These are phyloP conservation scores for Podospora pseudoanserina DNA, from an alignment of 495 filamentous ascomycete genomes.

Conservation along the genomic window DNA sequence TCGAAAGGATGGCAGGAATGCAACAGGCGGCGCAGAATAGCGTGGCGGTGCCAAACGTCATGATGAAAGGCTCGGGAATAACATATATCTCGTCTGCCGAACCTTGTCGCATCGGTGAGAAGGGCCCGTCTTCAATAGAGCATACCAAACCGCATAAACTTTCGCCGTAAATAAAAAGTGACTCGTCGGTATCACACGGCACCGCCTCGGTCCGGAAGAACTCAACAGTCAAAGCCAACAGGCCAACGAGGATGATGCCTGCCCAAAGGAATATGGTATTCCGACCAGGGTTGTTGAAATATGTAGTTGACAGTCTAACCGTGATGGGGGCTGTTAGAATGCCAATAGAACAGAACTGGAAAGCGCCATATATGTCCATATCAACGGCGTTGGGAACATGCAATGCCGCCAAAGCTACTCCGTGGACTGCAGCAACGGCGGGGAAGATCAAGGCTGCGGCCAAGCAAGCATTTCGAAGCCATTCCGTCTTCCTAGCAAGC, in stretches of 20 bases:
- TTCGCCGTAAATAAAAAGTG: conserved; percentile 38
- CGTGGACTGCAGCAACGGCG: conserved; percentile 58
- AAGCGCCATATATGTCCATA: conserved; percentile 62
- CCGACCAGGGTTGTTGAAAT: conserved; percentile 58
- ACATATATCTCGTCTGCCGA: conserved; percentile 54
- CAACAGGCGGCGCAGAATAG: conserved; percentile 58
- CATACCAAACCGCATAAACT: conserved; percentile 44
- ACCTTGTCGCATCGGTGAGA: conserved; percentile 46
- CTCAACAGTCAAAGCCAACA: conserved; percentile 56
- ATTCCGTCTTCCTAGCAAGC: conserved; percentile 53
- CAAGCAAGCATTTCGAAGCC: conserved; percentile 55
- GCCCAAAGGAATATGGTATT: conserved; percentile 62
- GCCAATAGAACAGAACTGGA: conserved; percentile 60
- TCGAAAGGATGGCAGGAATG: conserved; percentile 54
- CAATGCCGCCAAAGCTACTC: conserved; percentile 51
- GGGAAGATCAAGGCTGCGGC: conserved; percentile 60
- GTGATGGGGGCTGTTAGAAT: conserved; percentile 57
- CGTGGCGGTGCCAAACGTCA: conserved; percentile 52
- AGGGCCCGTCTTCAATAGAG: conserved; percentile 36
- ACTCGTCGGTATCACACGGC: conserved; percentile 37
- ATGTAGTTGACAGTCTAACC: conserved; percentile 53
- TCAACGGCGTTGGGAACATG: conserved; percentile 57
- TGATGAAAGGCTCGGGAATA: conserved; percentile 47
- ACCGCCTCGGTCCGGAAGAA: conserved; percentile 49
- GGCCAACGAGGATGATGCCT: conserved; percentile 52